A percentile compares a stretch with the other conserved stretches of the same genome.
These are phyloP conservation scores for Saksenaea vasiformis DNA, from an alignment of 371 early-diverging fungal genomes.

Conservation along the genomic window DNA sequence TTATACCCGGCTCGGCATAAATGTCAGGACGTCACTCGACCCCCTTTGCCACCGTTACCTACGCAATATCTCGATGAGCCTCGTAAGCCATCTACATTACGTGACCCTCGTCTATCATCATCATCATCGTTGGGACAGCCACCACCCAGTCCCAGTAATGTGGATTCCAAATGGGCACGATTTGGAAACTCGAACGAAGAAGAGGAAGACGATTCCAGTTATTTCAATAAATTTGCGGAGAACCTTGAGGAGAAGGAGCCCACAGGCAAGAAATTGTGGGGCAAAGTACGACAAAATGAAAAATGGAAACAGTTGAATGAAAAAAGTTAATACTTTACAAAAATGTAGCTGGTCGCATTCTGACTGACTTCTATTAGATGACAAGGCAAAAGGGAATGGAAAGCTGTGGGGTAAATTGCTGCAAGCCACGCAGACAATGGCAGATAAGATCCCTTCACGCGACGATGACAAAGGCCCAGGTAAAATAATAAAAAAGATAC, in stretches of 20 bases:
- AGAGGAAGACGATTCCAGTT: constrained; percentile 40
- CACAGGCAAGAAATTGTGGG: constrained; percentile 46
- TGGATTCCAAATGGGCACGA: constrained; percentile 20
- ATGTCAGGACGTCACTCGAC: constrained; percentile 50
- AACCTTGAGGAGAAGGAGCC: constrained; percentile 30
- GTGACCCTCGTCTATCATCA: constrained; percentile 14
- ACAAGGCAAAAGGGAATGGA: constrained; percentile 33
- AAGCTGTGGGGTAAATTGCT: constrained; percentile 60
- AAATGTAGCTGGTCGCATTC: not conserved
- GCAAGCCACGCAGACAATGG: constrained; percentile 60
- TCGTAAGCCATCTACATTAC: not conserved
- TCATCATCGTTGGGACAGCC: constrained; percentile 15
- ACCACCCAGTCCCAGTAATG: constrained; percentile 3
- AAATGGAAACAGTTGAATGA: constrained; percentile 50
- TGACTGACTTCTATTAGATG: constrained; percentile 20
- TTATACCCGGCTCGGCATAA: constrained; percentile 69
- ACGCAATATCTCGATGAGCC: constrained; percentile 18
- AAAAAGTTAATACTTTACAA: constrained; percentile 22
- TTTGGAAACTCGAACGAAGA: constrained; percentile 16
- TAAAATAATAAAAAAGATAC: constrained; percentile 2
- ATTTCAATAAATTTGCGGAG: constrained; percentile 47
- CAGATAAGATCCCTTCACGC: constrained; percentile 48
- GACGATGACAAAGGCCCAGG: constrained; percentile 24
- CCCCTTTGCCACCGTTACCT: constrained; percentile 49
- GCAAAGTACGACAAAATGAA: constrained; percentile 49